Evolutionary conservation across 306 rosid genomes (phyloP).

Genomic region (Ochetophila trinervis): DNA sequence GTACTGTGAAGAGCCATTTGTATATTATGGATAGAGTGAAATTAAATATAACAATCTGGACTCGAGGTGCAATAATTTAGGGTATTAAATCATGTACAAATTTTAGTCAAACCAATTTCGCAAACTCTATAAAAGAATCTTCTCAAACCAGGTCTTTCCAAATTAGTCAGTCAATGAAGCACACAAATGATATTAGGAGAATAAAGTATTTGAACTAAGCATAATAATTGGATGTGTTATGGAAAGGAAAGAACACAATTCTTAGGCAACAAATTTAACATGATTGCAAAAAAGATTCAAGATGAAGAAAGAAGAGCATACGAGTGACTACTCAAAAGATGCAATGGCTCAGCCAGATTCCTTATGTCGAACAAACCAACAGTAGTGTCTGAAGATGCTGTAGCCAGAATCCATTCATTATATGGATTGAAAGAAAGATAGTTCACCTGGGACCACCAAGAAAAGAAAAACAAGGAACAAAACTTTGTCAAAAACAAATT

Average conservation of each 20-base stretch:
- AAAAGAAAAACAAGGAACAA: background rate
- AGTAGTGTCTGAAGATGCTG: slow-evolving; percentile 89
- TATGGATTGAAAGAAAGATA: slow-evolving; percentile 77
- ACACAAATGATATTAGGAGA: background rate
- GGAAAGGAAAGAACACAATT: background rate
- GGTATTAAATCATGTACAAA: background rate
- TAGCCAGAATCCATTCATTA: slow-evolving; percentile 85
- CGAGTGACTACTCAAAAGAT: slow-evolving; percentile 76
- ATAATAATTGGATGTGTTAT: background rate
- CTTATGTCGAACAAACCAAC: slow-evolving; percentile 78
- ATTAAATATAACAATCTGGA: background rate
- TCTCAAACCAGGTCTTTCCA: too few relatives aligned
- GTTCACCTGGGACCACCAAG: slow-evolving; percentile 59
- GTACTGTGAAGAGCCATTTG: too few relatives aligned
- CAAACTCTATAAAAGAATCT: too few relatives aligned
- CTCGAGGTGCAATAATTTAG: background rate
- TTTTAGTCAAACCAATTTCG: background rate
- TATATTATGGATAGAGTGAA: background rate
- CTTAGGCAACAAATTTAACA: background rate
- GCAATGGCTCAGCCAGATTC: slow-evolving; percentile 62
- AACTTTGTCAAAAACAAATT: background rate
- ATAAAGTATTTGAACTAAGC: background rate
- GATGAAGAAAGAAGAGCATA: slow-evolving; percentile 30
- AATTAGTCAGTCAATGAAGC: too few relatives aligned
- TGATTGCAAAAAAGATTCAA: background rate